These are phyloP conservation scores for Podospora appendiculata DNA, from an alignment of 495 filamentous ascomycete genomes.

Conservation along the genomic window DNA sequence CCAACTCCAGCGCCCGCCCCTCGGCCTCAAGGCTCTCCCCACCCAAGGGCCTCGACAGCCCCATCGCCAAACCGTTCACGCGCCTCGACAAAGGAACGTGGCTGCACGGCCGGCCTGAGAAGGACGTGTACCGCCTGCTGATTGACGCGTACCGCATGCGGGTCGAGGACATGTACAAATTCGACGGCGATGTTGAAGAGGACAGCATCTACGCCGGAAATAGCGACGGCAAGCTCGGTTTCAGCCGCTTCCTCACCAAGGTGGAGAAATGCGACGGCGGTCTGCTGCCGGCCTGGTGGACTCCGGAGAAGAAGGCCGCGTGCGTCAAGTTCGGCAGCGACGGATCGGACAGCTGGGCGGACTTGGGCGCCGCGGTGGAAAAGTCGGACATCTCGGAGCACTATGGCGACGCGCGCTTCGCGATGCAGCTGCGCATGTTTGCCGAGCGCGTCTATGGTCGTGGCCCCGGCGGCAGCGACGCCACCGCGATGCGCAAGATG, in stretches of 20 bases:
- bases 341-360: conserved; percentile 6
- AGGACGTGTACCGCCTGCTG: conserved; percentile 37
- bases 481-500: neutral
- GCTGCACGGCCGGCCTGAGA: conserved; percentile 31
- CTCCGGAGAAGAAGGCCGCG: conserved; percentile 15
- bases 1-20: too few relatives aligned
- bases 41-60: neutral
- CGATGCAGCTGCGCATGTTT: conserved; percentile 37
- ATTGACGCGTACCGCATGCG: conserved; percentile 42
- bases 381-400: conserved; percentile 31
- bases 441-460: conserved; percentile 10
- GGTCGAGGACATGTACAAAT: conserved; percentile 28
- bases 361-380: conserved; percentile 13
- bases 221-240: neutral
- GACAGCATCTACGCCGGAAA: neutral
- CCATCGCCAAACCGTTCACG: neutral
- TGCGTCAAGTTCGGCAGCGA: conserved; percentile 20
- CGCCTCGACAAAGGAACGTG: conserved; percentile 14
- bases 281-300: conserved; percentile 40
- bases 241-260: conserved; percentile 11
- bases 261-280: conserved; percentile 1
- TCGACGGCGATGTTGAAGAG: neutral
- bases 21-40: neutral
- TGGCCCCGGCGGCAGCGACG: neutral
- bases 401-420: conserved; percentile 29